A percentile compares a stretch with the other conserved stretches of the same genome.
Evolutionary conservation across 768 basidiomycete species (phyloP).

Genomic region (Termitomyces sp.): DNA sequence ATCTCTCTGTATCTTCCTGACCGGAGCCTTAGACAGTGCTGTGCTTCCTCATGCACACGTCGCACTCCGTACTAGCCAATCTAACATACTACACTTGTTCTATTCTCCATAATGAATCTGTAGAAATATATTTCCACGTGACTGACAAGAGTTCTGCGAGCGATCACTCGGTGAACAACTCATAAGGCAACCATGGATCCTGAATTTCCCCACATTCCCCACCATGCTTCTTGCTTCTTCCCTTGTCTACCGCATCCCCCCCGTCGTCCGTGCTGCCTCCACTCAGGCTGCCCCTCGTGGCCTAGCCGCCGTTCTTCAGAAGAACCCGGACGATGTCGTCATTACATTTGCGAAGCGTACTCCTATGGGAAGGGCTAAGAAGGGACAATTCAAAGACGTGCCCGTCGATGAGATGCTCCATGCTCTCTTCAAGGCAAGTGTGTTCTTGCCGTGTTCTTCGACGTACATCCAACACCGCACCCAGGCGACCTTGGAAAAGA

Average conservation of each 20-base stretch:
- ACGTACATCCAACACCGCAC: slow-evolving; percentile 1
- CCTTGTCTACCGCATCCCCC: slow-evolving; percentile 16
- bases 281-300: slow-evolving; percentile 40
- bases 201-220: slow-evolving; percentile 1
- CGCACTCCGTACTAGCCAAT: background rate
- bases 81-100: background rate
- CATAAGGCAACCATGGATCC: slow-evolving; percentile 4
- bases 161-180: slow-evolving; percentile 3
- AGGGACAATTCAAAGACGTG: slow-evolving; percentile 88
- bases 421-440: slow-evolving; percentile 71
- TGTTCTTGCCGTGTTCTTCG: background rate
- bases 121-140: slow-evolving; percentile 14
- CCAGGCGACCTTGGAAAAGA: slow-evolving; percentile 65
- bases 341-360: slow-evolving; percentile 88
- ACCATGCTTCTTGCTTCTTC: slow-evolving; percentile 13
- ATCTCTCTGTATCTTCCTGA: background rate
- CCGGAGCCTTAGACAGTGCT: background rate
- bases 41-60: background rate
- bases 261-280: slow-evolving; percentile 34
- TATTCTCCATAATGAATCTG: slow-evolving; percentile 1
- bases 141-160: slow-evolving; percentile 8
- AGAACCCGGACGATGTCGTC: slow-evolving; percentile 81
- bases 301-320: slow-evolving; percentile 54
- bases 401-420: slow-evolving; percentile 85
- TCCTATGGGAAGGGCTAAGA: slow-evolving; percentile 84